Percentiles rank a stretch among this genome's conserved stretches.
Evolutionary conservation across 2,329 filamentous ascomycete genomes (phyloP).

Genomic region (Elsinoe australis): DNA sequence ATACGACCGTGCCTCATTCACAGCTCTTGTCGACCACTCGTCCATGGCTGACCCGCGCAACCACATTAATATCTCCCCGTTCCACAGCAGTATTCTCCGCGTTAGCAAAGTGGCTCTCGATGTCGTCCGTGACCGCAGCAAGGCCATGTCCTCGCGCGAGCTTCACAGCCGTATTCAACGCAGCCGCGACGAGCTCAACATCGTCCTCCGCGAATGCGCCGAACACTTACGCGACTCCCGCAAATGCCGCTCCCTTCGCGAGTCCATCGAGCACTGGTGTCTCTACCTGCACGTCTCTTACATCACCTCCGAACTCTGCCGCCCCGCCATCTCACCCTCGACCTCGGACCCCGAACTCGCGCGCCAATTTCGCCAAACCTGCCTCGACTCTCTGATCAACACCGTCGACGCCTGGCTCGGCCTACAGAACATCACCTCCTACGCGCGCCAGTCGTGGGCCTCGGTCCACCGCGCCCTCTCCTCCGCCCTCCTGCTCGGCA

Average conservation of each 20-base stretch:
- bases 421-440: constrained; percentile 45
- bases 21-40: constrained; percentile 45
- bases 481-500: constrained; percentile 39
- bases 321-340: constrained; percentile 51
- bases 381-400: constrained; percentile 46
- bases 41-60: constrained; percentile 35
- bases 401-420: constrained; percentile 56
- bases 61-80: constrained; percentile 42
- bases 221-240: constrained; percentile 50
- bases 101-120: constrained; percentile 53
- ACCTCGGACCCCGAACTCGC: constrained; percentile 36
- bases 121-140: constrained; percentile 52
- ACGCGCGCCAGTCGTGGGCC: constrained; percentile 38
- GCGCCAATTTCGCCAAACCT: constrained; percentile 46
- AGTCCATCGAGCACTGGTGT: constrained; percentile 54
- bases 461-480: constrained; percentile 39
- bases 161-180: constrained; percentile 46
- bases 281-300: constrained; percentile 56
- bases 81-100: constrained; percentile 51
- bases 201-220: constrained; percentile 51
- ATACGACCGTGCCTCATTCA: constrained; percentile 52
- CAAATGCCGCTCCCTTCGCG: constrained; percentile 40
- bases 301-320: constrained; percentile 54
- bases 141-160: constrained; percentile 47
- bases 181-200: constrained; percentile 50